Evolutionary conservation across 345 rosid species (phyloP).

Genomic region (Salix arbutifolia): DNA sequence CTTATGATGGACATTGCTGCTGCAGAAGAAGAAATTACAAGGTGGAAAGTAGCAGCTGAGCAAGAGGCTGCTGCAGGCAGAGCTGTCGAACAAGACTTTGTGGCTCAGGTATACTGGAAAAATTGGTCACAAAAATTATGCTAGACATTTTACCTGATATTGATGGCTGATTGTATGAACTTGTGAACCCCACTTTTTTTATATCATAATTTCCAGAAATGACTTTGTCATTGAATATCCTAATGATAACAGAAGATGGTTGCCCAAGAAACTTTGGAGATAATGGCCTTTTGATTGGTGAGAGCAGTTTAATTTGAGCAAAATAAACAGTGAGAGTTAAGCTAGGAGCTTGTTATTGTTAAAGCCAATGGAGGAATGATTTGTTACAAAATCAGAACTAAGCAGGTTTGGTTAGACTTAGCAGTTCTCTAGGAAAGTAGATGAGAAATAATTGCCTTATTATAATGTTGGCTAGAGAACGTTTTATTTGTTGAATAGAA

Average conservation of each 20-base stretch:
- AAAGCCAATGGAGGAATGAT: neutral
- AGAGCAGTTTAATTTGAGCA: neutral
- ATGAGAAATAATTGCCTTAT: neutral
- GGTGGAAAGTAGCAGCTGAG: constrained; percentile 99
- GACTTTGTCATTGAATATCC: neutral
- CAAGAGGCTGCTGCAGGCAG: constrained; percentile 97
- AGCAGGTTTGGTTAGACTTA: neutral
- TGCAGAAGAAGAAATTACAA: constrained; percentile 94
- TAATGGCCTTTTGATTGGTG: neutral
- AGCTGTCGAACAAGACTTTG: constrained; percentile 82
- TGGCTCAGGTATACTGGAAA: constrained; percentile 52
- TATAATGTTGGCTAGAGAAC: neutral
- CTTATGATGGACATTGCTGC: constrained; percentile 95
- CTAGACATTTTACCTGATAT: neutral
- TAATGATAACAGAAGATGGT: neutral
- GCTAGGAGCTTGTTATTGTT: neutral
- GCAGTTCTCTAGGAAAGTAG: neutral
- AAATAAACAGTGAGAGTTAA: neutral
- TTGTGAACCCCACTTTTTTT: neutral
- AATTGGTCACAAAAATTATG: neutral
- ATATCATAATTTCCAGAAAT: neutral
- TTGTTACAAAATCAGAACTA: neutral
- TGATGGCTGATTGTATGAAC: neutral
- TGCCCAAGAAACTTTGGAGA: neutral
- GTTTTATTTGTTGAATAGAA: neutral